Evolutionary conservation across 78 protist species (phyloP), one percentile per base, ranked within the genome.

Genomic region (Chrysochromulina parva): DNA sequence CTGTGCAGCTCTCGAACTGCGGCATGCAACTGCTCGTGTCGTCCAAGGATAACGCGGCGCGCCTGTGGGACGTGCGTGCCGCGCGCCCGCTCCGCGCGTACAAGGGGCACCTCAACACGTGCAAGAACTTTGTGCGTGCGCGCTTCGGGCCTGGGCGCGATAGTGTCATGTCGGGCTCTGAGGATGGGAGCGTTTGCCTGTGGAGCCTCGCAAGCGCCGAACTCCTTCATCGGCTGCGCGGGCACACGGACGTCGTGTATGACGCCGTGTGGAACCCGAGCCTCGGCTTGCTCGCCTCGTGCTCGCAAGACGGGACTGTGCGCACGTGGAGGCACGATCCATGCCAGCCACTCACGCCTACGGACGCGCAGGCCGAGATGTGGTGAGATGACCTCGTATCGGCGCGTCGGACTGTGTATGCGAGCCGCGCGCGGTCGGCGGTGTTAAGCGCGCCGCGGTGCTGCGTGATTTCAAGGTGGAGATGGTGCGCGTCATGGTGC

Each of bases 101-200:
- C 92, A 95, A 95, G 55, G 98, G 98, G 59, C 98, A 96, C 60
- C 96, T 93, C 52, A 96, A 96, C 93, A 95, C 97, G 17, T 74
- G 94, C n/a, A 93, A 92, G 52, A 96, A 95, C 91, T 94, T 95
- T 58, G 81, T 97, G 24, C 90, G 97, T 2, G 60, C 89, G 4
- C 10, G 87, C 53, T 97, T 97, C 78, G 97, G 96, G 22, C 94
- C 96, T 13, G 88, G 91, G 1, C 90, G 87, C 38, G 54, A 80
- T 3, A 76, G 91, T 11, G 95, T 96, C 0, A 67, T 95, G 52
- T 88, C 95, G 60, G 98, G 98, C 26, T 95, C 97, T 0, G 98
- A 95, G 87, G 96, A 92, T 87, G 90, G 92, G 3, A 28, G 3
- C 54, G 93, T 93, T 4, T 85, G 93, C 90, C 76, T 94, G 48